Evolutionary conservation across 768 basidiomycete genomes (phyloP).

Genomic region (Collybiopsis luxurians): DNA sequence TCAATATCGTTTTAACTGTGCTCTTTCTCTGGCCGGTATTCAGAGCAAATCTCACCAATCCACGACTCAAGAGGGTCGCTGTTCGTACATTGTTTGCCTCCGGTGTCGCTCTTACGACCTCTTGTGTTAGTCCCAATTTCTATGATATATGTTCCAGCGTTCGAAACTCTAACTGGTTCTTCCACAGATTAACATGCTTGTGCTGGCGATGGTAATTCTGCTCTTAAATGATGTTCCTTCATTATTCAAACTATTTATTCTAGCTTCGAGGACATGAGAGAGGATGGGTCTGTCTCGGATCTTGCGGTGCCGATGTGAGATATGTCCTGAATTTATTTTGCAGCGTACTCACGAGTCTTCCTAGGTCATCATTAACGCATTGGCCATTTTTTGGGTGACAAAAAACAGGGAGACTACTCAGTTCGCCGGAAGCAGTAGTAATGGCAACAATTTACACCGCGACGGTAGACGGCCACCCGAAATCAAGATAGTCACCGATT

Average conservation of each 20-base stretch:
- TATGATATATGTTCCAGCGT: background rate
- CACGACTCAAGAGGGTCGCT: slow-evolving; percentile 34
- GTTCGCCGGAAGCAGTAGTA: too few relatives aligned
- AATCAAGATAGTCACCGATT: too few relatives aligned
- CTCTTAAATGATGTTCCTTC: too few relatives aligned
- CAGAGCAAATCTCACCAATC: slow-evolving; percentile 29
- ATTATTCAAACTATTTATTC: too few relatives aligned
- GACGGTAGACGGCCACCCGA: too few relatives aligned
- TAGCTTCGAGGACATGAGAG: slow-evolving; percentile 31
- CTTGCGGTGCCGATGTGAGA: slow-evolving; percentile 36
- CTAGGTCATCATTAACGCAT: slow-evolving; percentile 8
- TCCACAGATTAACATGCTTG: slow-evolving; percentile 18
- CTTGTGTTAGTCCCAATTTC: slow-evolving; percentile 28
- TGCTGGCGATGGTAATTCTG: slow-evolving; percentile 23
- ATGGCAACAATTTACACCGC: too few relatives aligned
- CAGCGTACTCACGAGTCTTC: too few relatives aligned
- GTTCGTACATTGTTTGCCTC: slow-evolving; percentile 43
- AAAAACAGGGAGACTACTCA: background rate
- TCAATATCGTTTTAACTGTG: slow-evolving; percentile 36
- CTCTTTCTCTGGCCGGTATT: slow-evolving; percentile 48
- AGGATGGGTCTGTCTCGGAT: slow-evolving; percentile 33
- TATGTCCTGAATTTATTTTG: background rate
- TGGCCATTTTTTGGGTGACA: background rate
- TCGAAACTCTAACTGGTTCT: background rate
- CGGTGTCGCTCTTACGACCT: slow-evolving; percentile 44